Evolutionary conservation across 331 rosid species (phyloP).

Genomic region (Cydonia oblonga): DNA sequence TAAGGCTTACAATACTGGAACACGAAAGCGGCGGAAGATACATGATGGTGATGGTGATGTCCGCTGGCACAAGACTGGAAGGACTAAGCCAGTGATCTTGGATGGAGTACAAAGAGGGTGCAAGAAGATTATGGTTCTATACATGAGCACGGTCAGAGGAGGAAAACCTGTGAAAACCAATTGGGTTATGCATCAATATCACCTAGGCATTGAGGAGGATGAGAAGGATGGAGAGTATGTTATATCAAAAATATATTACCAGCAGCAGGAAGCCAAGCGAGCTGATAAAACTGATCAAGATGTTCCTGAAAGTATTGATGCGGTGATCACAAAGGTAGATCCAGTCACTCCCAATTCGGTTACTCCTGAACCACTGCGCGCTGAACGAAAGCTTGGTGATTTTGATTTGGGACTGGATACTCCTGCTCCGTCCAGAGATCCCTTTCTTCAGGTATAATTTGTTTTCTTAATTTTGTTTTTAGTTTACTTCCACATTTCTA

Average conservation of each 20-base stretch:
- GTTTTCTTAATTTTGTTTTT: not conserved
- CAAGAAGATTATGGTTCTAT: constrained; percentile 92
- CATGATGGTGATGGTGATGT: constrained; percentile 62
- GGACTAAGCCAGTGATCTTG: constrained; percentile 61
- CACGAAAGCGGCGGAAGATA: constrained; percentile 77
- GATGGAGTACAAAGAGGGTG: constrained; percentile 69
- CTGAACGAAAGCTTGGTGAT: constrained; percentile 26
- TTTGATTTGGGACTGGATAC: constrained; percentile 26
- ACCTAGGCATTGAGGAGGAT: constrained; percentile 67
- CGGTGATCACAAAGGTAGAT: constrained; percentile 28
- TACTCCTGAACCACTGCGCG: constrained; percentile 53
- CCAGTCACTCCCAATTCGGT: constrained; percentile 68
- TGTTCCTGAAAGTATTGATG: constrained; percentile 35
- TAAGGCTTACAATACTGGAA: constrained; percentile 88
- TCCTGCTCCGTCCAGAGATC: constrained; percentile 1
- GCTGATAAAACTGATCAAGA: constrained; percentile 46
- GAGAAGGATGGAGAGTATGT: constrained; percentile 68
- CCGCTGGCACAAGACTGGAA: constrained; percentile 98
- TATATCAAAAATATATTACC: constrained; percentile 69
- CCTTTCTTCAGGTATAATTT: constrained; percentile 35
- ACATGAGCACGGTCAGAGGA: constrained; percentile 41
- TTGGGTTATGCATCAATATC: constrained; percentile 96
- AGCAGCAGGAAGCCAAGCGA: constrained; percentile 54
- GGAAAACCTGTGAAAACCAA: constrained; percentile 81
- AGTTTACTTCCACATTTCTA: not conserved